Conservation (phyloP, 305 asterid genomes). For the Vinca major region DNA sequence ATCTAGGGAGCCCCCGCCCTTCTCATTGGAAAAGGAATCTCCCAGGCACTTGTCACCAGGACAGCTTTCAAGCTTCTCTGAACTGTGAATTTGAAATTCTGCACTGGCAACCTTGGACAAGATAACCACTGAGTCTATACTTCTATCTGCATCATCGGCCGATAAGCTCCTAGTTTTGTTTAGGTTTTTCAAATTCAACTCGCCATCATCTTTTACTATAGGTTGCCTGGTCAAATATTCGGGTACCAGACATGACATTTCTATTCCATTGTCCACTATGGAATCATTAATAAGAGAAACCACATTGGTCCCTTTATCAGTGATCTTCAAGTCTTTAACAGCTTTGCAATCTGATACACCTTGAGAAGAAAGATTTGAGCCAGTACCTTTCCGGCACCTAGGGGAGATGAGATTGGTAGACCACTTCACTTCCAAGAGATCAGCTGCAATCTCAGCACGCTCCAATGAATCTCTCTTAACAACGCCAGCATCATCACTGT, state of each 20-base stretch:
- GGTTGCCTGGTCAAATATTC: neutral
- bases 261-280: conserved; percentile 5
- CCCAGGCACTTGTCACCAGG: neutral
- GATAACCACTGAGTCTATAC: neutral
- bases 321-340: conserved; percentile 13
- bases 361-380: conserved; percentile 21
- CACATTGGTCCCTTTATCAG: conserved; percentile 11
- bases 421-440: conserved; percentile 88
- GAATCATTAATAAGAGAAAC: conserved; percentile 9
- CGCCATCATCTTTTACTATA: neutral
- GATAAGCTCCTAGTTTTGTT: neutral
- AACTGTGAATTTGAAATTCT: neutral
- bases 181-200: neutral
- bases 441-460: conserved; percentile 87
- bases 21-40: neutral
- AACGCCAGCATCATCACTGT: conserved; percentile 17
- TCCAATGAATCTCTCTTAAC: conserved; percentile 49
- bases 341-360: conserved; percentile 20
- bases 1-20: neutral
- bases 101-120: neutral
- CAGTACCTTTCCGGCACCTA: conserved; percentile 23
- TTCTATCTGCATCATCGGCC: neutral
- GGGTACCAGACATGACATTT: neutral
- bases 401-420: conserved; percentile 60
- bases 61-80: neutral